phyloP scores from a whole-genome alignment of 768 basidiomycete species.

The Crassisporium funariophilum region DNA sequence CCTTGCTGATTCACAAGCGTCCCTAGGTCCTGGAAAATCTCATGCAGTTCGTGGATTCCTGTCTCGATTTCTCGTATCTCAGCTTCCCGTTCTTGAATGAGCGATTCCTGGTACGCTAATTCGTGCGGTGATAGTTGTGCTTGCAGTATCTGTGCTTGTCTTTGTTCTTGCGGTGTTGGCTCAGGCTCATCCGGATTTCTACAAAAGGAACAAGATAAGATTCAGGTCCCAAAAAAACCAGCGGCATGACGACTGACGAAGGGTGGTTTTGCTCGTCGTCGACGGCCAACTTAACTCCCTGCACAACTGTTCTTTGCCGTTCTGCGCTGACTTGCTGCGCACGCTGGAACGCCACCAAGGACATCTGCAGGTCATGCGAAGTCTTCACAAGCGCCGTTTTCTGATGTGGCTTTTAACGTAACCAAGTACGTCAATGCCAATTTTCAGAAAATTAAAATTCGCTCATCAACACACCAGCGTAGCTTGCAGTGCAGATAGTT shows the following conservation, averaged over 20 bases:
- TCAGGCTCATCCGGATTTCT: constrained; percentile 39
- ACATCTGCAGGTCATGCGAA: constrained; percentile 88
- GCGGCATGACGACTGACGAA: constrained; percentile 20
- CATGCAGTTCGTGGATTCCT: constrained; percentile 93
- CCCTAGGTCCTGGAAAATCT: constrained; percentile 96
- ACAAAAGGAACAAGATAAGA: constrained; percentile 1
- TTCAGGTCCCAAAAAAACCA: constrained; percentile 2
- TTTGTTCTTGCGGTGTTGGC: constrained; percentile 51
- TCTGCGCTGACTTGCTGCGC: constrained; percentile 91
- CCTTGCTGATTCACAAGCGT: constrained; percentile 95
- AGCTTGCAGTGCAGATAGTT: constrained; percentile 68
- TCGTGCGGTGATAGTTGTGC: constrained; percentile 85
- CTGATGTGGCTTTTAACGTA: constrained; percentile 62
- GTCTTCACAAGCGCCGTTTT: constrained; percentile 90
- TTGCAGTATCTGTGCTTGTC: constrained; percentile 72
- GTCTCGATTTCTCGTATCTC: constrained; percentile 97
- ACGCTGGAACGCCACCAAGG: constrained; percentile 88
- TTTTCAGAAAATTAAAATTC: not conserved
- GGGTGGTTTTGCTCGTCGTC: constrained; percentile 62
- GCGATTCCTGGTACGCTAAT: constrained; percentile 92
- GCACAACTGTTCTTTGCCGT: constrained; percentile 85
- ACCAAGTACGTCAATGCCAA: not conserved
- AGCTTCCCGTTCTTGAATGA: constrained; percentile 90
- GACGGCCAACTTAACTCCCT: constrained; percentile 81
- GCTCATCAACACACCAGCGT: constrained; percentile 48